These are phyloP conservation scores for Backusella tarrabulga DNA, from an alignment of 192 early-diverging fungal species.

Conservation along the genomic window DNA sequence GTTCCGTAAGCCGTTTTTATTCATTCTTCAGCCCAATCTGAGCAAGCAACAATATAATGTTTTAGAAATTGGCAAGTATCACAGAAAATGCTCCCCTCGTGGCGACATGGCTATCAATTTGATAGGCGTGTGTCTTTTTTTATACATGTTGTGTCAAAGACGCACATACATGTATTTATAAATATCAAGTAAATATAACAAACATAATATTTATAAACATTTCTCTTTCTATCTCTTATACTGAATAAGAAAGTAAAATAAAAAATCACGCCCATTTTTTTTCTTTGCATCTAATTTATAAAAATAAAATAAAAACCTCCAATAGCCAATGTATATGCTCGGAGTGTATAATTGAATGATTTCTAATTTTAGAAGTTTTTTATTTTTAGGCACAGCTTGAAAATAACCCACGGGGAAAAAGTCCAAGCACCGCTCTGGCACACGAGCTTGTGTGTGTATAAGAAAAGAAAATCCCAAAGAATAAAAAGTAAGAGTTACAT, in stretches of 20 bases:
- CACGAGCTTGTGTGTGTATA: not conserved
- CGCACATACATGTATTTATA: not conserved
- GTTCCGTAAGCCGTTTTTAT: not conserved
- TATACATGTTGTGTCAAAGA: not conserved
- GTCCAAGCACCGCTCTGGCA: not conserved
- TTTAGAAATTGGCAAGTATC: not conserved
- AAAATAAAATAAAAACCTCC: too few species aligned
- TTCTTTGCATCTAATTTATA: too few species aligned
- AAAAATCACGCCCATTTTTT: too few species aligned
- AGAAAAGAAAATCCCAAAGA: not conserved
- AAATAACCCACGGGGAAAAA: not conserved
- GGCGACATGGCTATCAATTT: not conserved
- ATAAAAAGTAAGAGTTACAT: not conserved
- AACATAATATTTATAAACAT: too few species aligned
- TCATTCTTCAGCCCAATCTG: not conserved
- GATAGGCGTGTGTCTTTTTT: not conserved
- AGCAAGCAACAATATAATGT: not conserved
- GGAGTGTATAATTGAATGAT: not conserved
- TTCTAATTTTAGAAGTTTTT: slow-evolving; percentile 3
- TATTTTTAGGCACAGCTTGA: not conserved
- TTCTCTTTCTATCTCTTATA: too few species aligned
- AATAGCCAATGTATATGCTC: not conserved
- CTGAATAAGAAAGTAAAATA: too few species aligned
- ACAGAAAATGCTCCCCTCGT: not conserved
- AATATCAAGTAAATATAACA: too few species aligned